Evolutionary conservation across 1,139 yeast species (phyloP), one percentile per base, ranked within the genome.

Genomic region (Yueomyces sp.): DNA sequence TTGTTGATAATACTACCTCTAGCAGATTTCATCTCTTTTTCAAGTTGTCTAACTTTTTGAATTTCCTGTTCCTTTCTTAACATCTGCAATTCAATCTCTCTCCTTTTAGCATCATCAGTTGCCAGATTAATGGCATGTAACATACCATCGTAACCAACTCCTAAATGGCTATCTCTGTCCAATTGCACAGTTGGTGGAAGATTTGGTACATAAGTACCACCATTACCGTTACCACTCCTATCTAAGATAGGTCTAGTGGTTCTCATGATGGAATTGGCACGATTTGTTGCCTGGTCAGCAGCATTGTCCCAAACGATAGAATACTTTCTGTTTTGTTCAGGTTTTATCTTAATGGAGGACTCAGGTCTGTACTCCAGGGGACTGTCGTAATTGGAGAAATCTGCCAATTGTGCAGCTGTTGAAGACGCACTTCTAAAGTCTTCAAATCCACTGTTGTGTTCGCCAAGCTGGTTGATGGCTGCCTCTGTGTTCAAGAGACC

Each of bases 401-500:
- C 35, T 4, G 35, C 35, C n/a, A 33, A 33, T 33, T 33, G 35
- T 33, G 35, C 35, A 11, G 35, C 35, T 33, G 35, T 33, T 9
- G n/a, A 33, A 9, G 35, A 11, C 5, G 35, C 35, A 33, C n/a
- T 6, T 11, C n/a, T 9, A n/a, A 33, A 33, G n/a, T 33, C 35
- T 33, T 33, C 35, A 11, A 33, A 33, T 4, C 35, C 35, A 33
- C 35, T 33, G n/a, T n/a, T n/a, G 11, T 30, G 9, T 9, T n/a
- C 35, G 4, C 4, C 19, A 6, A 11, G 5, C 4, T 5, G n/a
- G n/a, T 11, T 33, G n/a, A 19, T 11, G 6, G 35, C 35, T 6
- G 4, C n/a, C 8, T 9, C 5, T 5, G 8, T 33, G n/a, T n/a
- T n/a, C 35, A 33, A 9, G 8, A 79, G 70, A 36, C 95, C 95